phyloP scores from a whole-genome alignment of 306 rosid genomes.

The Albizia julibrissin region DNA sequence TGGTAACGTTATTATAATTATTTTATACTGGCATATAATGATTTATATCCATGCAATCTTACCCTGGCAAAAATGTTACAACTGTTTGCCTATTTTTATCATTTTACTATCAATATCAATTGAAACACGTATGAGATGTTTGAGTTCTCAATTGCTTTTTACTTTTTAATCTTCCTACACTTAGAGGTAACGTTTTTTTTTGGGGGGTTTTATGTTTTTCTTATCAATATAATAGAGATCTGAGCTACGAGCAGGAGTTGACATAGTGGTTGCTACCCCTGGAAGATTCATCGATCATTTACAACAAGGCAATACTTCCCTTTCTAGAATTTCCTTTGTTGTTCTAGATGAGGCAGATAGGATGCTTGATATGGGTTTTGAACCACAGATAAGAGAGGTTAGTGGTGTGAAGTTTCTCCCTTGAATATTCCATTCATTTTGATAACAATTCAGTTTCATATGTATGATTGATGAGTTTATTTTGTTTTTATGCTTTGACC shows the following conservation, averaged over 20 bases:
- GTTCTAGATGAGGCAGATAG: conserved; percentile 93
- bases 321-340: conserved; percentile 77
- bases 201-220: conserved; percentile 14
- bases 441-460: conserved; percentile 3
- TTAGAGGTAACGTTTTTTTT: background rate
- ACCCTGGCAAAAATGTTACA: background rate
- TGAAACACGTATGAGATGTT: background rate
- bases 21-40: background rate
- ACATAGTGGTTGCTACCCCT: conserved; percentile 84
- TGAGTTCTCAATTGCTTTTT: background rate
- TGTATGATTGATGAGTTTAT: conserved; percentile 1
- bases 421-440: conserved; percentile 3
- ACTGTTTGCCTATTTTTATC: background rate
- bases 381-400: conserved; percentile 88
- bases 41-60: background rate
- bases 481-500: background rate
- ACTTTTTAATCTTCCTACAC: background rate
- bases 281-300: conserved; percentile 90
- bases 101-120: too few species aligned
- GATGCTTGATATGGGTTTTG: conserved; percentile 97
- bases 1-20: background rate
- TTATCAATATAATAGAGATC: conserved; percentile 60
- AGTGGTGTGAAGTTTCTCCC: conserved; percentile 15
- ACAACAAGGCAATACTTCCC: conserved; percentile 83
- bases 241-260: conserved; percentile 83